Percentiles rank a stretch among this genome's conserved stretches.
Conservation (phyloP, 192 early-diverging fungal species). For the Coemansia sp. region DNA sequence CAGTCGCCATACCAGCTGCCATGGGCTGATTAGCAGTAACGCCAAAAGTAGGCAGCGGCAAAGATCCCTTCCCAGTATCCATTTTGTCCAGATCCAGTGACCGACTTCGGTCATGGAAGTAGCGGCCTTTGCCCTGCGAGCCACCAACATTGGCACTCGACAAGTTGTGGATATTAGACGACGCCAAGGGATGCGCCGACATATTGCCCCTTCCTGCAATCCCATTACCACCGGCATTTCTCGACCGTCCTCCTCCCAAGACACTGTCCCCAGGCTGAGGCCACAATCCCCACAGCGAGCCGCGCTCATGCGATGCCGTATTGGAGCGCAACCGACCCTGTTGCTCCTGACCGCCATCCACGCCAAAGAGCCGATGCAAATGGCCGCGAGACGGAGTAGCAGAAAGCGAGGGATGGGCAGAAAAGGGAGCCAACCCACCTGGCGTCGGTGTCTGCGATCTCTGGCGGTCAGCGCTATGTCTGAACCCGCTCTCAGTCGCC, state of each 20-base stretch:
- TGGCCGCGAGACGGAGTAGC: constrained; percentile 12
- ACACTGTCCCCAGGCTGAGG: not conserved
- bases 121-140: not conserved
- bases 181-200: not conserved
- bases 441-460: constrained; percentile 31
- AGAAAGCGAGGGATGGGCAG: constrained; percentile 5
- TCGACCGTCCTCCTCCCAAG: not conserved
- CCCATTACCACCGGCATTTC: not conserved
- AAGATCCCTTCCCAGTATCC: not conserved
- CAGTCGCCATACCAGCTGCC: not conserved
- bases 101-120: constrained; percentile 31
- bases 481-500: not conserved
- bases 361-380: constrained; percentile 16
- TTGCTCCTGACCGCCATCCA: constrained; percentile 3
- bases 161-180: not conserved
- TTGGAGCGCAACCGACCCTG: constrained; percentile 16
- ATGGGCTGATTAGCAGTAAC: not conserved
- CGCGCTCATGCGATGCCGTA: constrained; percentile 22
- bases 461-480: not conserved
- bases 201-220: not conserved
- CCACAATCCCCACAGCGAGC: constrained; percentile 38
- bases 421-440: not conserved
- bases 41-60: not conserved
- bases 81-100: constrained; percentile 29
- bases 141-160: not conserved